Conservation (phyloP, 768 basidiomycete genomes). For the Agrocybe chaxingu region DNA sequence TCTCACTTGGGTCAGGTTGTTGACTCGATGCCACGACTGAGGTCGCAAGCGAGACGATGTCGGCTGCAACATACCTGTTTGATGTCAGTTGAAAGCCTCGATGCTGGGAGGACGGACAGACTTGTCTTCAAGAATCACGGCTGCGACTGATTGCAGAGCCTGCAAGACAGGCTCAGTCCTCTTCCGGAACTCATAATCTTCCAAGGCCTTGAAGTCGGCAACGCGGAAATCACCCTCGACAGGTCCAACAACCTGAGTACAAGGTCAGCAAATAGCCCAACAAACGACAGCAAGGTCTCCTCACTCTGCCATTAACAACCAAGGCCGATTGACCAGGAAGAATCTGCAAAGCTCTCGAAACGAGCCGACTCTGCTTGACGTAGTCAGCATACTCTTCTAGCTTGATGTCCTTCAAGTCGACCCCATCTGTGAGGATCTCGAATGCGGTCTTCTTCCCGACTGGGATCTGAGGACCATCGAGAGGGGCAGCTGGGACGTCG, state of each 20-base stretch:
- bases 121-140: conserved; percentile 28
- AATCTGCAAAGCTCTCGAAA: conserved; percentile 57
- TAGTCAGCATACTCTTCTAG: conserved; percentile 37
- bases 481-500: conserved; percentile 4
- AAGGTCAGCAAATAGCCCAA: not conserved
- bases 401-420: conserved; percentile 29
- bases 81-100: not conserved
- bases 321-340: conserved; percentile 59
- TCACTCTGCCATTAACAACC: conserved; percentile 81
- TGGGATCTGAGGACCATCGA: conserved; percentile 32
- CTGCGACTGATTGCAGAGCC: conserved; percentile 55
- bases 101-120: not conserved
- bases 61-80: conserved; percentile 50
- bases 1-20: conserved; percentile 69
- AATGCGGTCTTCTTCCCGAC: conserved; percentile 30
- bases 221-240: conserved; percentile 53
- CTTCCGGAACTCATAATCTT: conserved; percentile 70
- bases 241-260: conserved; percentile 71
- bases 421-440: conserved; percentile 30
- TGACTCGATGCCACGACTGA: conserved; percentile 73
- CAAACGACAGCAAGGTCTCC: conserved; percentile 19
- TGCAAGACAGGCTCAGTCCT: conserved; percentile 66
- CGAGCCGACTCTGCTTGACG: conserved; percentile 39
- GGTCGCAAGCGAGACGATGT: conserved; percentile 61
- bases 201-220: conserved; percentile 72